Evolutionary conservation across 306 rosid species (phyloP).

Genomic region (Vigna reflexopilosa): DNA sequence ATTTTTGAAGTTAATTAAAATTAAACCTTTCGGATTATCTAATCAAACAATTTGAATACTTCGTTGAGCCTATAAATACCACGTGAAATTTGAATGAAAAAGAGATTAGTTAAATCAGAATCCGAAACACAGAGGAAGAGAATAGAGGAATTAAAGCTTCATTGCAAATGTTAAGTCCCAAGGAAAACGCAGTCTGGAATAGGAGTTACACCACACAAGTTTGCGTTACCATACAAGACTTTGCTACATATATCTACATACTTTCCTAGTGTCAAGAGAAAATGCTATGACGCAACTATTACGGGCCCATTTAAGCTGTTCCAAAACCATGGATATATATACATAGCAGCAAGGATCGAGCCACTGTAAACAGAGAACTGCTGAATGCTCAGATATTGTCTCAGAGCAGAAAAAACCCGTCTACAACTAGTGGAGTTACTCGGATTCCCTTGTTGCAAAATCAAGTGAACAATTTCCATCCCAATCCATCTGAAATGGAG

Average conservation of each 20-base stretch:
- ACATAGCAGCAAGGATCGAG: constrained; percentile 29
- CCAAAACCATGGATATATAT: constrained; percentile 27
- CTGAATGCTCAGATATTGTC: constrained; percentile 32
- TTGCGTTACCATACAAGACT: background rate
- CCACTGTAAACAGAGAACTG: background rate
- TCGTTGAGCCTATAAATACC: too few relatives aligned
- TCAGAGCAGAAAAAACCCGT: constrained; percentile 26
- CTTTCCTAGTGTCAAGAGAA: constrained; percentile 4
- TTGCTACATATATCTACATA: constrained; percentile 24
- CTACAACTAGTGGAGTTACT: constrained; percentile 22
- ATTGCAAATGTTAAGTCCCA: background rate
- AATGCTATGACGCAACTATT: constrained; percentile 28
- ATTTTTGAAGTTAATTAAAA: too few relatives aligned
- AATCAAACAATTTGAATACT: too few relatives aligned
- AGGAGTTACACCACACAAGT: background rate
- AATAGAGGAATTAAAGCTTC: too few relatives aligned
- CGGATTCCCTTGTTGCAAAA: constrained; percentile 5
- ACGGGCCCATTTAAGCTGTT: constrained; percentile 35
- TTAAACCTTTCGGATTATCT: too few relatives aligned
- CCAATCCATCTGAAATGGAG: constrained; percentile 30
- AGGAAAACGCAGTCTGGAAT: background rate
- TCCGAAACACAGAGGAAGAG: too few relatives aligned
- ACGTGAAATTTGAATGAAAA: too few relatives aligned
- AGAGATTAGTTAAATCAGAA: too few relatives aligned
- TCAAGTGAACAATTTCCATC: constrained; percentile 20